Percentiles rank a stretch among this genome's conserved stretches.
Evolutionary conservation across 2,329 filamentous ascomycete genomes (phyloP).

Genomic region (Cladophialophora psammophila): DNA sequence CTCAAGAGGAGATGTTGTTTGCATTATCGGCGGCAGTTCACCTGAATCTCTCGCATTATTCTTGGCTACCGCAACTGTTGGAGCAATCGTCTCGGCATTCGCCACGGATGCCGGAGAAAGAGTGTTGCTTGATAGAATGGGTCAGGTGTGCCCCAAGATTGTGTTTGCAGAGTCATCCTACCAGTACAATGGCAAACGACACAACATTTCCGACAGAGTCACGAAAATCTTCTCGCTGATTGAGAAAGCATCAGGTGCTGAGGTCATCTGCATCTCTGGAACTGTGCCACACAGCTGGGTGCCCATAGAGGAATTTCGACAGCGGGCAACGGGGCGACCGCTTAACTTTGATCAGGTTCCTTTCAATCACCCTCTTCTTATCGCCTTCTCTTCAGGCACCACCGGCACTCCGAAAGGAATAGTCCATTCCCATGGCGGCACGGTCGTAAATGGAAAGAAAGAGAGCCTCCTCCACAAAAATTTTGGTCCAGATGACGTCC

Average conservation of each 20-base stretch:
- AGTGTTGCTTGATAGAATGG: slow-evolving; percentile 63
- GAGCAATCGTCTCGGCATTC: slow-evolving; percentile 21
- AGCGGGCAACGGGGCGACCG: neutral
- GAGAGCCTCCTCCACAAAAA: slow-evolving; percentile 65
- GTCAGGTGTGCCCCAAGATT: slow-evolving; percentile 76
- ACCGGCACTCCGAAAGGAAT: slow-evolving; percentile 73
- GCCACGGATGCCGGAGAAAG: slow-evolving; percentile 25
- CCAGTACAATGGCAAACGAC: slow-evolving; percentile 77
- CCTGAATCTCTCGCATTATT: slow-evolving; percentile 11
- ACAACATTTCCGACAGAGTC: slow-evolving; percentile 77
- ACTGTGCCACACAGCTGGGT: slow-evolving; percentile 55
- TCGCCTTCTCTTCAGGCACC: slow-evolving; percentile 52
- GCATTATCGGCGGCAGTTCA: slow-evolving; percentile 20
- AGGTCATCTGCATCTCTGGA: slow-evolving; percentile 55
- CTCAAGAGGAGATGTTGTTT: slow-evolving; percentile 48
- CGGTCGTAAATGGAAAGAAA: slow-evolving; percentile 56
- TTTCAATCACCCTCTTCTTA: slow-evolving; percentile 76
- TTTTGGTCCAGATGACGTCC: slow-evolving; percentile 48
- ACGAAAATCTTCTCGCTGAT: slow-evolving; percentile 42
- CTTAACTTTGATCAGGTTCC: slow-evolving; percentile 63
- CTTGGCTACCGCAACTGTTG: slow-evolving; percentile 22
- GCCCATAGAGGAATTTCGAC: slow-evolving; percentile 48
- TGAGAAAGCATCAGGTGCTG: neutral
- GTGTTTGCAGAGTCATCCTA: slow-evolving; percentile 82
- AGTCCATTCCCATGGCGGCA: slow-evolving; percentile 67